phyloP scores from a whole-genome alignment of 306 rosid genomes.

The Luffa acutangula region DNA sequence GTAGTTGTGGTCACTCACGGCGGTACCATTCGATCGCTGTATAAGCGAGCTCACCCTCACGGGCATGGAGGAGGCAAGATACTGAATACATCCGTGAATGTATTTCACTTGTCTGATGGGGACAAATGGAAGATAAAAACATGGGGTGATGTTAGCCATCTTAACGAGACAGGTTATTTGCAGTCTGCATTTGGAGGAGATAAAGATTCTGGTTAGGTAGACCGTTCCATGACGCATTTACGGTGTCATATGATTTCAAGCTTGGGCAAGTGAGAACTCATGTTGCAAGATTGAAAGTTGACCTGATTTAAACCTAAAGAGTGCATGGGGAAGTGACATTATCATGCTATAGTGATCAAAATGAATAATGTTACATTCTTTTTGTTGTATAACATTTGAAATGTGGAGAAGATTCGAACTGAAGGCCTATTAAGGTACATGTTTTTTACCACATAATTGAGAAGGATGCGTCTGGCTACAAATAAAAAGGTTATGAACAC shows the following conservation, averaged over 20 bases:
- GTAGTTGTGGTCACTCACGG: conserved; percentile 67
- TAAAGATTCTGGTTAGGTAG: conserved; percentile 55
- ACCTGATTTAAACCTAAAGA: neutral
- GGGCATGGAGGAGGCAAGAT: conserved; percentile 41
- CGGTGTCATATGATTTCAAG: neutral
- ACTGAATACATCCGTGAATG: conserved; percentile 53
- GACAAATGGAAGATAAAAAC: conserved; percentile 48
- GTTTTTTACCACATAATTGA: too few relatives aligned
- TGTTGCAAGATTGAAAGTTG: neutral
- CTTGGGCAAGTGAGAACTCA: neutral
- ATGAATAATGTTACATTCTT: neutral
- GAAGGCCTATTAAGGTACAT: neutral
- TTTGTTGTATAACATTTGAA: neutral
- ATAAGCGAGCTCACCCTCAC: conserved; percentile 39
- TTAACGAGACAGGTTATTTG: conserved; percentile 43
- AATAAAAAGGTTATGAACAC: too few relatives aligned
- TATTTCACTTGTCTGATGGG: conserved; percentile 51
- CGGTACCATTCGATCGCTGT: conserved; percentile 53
- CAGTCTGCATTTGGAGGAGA: conserved; percentile 83
- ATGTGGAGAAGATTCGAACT: neutral
- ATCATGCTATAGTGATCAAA: neutral
- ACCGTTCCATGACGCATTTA: neutral
- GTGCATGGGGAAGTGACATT: neutral
- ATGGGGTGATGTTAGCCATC: conserved; percentile 81
- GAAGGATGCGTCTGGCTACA: neutral